Evolutionary conservation across 768 basidiomycete genomes (phyloP).

Genomic region (Amanita exitialis): DNA sequence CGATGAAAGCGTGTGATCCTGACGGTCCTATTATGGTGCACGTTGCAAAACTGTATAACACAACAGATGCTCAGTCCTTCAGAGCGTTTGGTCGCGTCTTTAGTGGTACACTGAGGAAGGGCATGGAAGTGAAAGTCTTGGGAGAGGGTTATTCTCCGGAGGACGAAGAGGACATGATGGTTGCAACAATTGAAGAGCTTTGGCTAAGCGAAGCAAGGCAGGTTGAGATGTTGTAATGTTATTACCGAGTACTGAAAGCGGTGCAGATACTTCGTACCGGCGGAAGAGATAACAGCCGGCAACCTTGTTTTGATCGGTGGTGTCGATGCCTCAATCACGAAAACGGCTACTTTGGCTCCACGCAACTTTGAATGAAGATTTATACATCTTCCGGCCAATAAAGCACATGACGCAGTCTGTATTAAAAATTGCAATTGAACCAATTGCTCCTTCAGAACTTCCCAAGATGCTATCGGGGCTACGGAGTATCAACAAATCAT

Average conservation of each 20-base stretch:
- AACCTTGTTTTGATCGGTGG: conserved; percentile 91
- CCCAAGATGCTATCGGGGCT: conserved; percentile 98
- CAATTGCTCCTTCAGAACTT: conserved; percentile 92
- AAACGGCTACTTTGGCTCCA: conserved; percentile 83
- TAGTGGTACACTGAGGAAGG: conserved; percentile 82
- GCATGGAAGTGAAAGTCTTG: conserved; percentile 85
- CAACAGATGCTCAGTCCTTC: conserved; percentile 94
- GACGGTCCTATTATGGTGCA: conserved; percentile 90
- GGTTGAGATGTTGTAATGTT: conserved; percentile 12
- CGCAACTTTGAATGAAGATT: conserved; percentile 70
- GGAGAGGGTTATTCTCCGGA: conserved; percentile 98
- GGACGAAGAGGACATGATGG: conserved; percentile 97
- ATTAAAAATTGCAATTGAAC: conserved; percentile 96
- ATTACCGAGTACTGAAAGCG: conserved; percentile 1
- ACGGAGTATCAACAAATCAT: conserved; percentile 95
- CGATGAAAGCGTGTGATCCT: conserved; percentile 78
- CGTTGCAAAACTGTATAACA: conserved; percentile 90
- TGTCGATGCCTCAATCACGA: conserved; percentile 89
- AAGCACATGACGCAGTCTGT: conserved; percentile 97
- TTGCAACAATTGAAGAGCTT: conserved; percentile 71
- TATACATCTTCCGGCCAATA: conserved; percentile 92
- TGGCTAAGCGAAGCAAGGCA: conserved; percentile 91
- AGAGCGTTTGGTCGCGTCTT: conserved; percentile 91
- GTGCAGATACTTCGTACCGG: conserved; percentile 79
- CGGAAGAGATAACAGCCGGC: conserved; percentile 82